These are phyloP conservation scores for Brasenia schreberi DNA, from an alignment of 164 flowering plant species.

Conservation along the genomic window DNA sequence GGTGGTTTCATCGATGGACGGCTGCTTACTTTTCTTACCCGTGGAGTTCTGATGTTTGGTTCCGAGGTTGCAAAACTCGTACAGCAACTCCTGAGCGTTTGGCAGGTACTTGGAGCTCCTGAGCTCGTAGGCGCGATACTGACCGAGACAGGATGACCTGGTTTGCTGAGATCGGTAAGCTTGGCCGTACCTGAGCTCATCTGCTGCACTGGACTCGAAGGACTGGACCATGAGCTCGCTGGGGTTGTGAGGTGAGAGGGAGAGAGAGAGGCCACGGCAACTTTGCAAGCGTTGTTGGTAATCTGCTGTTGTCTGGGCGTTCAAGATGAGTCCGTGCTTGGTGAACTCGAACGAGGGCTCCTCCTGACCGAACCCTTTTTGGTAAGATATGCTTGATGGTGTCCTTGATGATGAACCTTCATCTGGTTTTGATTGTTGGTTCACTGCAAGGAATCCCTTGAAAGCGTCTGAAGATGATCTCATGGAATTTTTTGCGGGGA, in stretches of 20 bases:
- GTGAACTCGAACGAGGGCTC: slow-evolving; percentile 19
- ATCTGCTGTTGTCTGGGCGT: slow-evolving; percentile 50
- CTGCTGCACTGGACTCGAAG: slow-evolving; percentile 44
- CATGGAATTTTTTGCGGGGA: slow-evolving; percentile 10
- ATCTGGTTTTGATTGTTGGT: slow-evolving; percentile 4
- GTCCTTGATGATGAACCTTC: slow-evolving; percentile 25
- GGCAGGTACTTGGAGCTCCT: slow-evolving; percentile 60
- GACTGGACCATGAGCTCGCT: slow-evolving; percentile 43
- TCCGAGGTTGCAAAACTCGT: slow-evolving; percentile 76
- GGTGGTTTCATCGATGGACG: slow-evolving; percentile 17
- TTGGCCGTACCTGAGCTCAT: slow-evolving; percentile 6
- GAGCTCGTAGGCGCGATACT: slow-evolving; percentile 18
- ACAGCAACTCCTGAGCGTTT: slow-evolving; percentile 72
- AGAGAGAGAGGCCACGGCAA: slow-evolving; percentile 65
- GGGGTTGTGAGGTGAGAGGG: slow-evolving; percentile 45
- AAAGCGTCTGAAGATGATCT: slow-evolving; percentile 16
- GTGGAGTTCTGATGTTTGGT: slow-evolving; percentile 16
- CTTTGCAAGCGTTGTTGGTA: neutral
- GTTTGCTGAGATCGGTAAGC: slow-evolving; percentile 10
- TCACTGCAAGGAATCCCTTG: slow-evolving; percentile 20
- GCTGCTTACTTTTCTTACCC: slow-evolving; percentile 16
- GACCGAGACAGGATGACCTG: slow-evolving; percentile 1
- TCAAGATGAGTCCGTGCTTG: slow-evolving; percentile 42
- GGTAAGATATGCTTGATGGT: neutral
- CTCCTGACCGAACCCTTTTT: slow-evolving; percentile 12